A percentile compares a stretch with the other conserved stretches of the same genome.
Conservation (phyloP, 352 stramenopile genomes). For the Pythium folliculosum region DNA sequence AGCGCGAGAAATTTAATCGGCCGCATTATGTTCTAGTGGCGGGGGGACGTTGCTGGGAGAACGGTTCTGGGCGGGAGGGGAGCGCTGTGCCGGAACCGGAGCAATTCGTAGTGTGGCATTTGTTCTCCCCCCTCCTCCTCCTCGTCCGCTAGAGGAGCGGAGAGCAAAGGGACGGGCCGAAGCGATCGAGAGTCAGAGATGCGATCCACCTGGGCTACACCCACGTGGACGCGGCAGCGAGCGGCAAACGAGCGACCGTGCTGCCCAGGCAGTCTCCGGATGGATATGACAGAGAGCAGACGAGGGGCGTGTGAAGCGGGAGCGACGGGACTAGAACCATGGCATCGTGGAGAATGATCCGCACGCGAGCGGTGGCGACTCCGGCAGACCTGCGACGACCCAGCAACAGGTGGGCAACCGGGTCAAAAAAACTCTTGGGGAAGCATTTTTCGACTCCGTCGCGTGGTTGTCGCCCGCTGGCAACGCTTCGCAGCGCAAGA, state of each 20-base stretch:
- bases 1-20: constrained; percentile 2
- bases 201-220: background rate
- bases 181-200: constrained; percentile 2
- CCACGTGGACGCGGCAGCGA: background rate
- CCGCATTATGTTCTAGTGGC: background rate
- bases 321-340: background rate
- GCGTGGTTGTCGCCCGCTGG: background rate
- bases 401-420: background rate
- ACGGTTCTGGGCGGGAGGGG: constrained; percentile 2
- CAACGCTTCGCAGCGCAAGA: constrained; percentile 5
- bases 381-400: background rate
- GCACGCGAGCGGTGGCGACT: background rate
- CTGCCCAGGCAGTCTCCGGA: background rate
- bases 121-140: too few species aligned
- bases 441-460: background rate
- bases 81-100: constrained; percentile 3
- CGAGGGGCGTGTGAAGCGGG: background rate
- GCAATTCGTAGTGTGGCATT: constrained; percentile 10
- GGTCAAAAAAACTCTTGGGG: background rate
- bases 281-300: constrained; percentile 6
- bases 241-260: background rate
- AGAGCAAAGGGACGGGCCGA: background rate
- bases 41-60: background rate
- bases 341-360: background rate
- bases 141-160: background rate